Base-by-base conservation (phyloP, 768 basidiomycete species). In the Tylopilus rubrobrunneus region DNA sequence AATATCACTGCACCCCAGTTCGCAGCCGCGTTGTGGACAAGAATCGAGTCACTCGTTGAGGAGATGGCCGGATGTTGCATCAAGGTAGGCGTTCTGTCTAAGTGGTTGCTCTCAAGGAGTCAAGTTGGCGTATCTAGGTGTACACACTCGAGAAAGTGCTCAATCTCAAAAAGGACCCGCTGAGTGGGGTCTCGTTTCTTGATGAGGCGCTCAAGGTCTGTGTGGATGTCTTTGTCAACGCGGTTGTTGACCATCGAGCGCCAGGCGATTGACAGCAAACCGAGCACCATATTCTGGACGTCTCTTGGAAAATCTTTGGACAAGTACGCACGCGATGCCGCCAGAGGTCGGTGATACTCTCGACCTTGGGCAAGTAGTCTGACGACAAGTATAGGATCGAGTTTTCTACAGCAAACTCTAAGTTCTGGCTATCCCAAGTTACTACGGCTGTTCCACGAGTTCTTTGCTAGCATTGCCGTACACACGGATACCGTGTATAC, bases 101-200 rank as follows among this genome's bases (percentile, higher is more conserved):
- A 8, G 8, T 34, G 19, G 7, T 19, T 27, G 29, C 23, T 31
- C 4, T 21, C 7, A 19, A 12, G 12, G 29, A 33, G 23, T 60
- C 34, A 51, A 4, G 14, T 11, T 10, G 39, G 27, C 59, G 28
- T 6, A 3, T 43, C 21, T 17, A 94, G 92, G 92, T 98, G 7
- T 96, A 98, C 69, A 89, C 88, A 2, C 80, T 99, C 6, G 96
- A 98, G 71, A 97, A 93, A 64, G 96, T 98, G 2, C 75, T 98
- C 34, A 84, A 81, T 62, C 70, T 96, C 63, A 98, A 98, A 75
- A 87, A 82, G 67, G 95, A 98, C 65, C 76, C 86, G 0, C 73
- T 79, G 33, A 85, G 89, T 0, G 87, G 91, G 54, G 72, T 78
- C 0, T 59, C 87, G 3, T 98, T 98, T 71, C 72, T 98, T 27